Base-by-base conservation (phyloP, 106 monocot genomes). In the Amphibolis antarctica region DNA sequence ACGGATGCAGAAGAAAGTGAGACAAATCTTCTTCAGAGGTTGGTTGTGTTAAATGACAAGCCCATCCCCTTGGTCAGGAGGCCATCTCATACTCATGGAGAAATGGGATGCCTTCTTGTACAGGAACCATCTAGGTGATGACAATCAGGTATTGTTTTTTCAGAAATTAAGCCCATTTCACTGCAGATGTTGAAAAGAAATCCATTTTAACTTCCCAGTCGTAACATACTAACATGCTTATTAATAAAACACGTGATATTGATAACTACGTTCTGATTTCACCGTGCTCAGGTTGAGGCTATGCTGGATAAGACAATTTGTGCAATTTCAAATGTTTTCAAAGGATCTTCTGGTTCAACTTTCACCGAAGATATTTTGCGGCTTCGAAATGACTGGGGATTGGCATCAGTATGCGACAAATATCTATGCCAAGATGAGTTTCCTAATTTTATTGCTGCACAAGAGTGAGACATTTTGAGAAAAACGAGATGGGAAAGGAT, bases 31-130 rank as follows among this genome's bases (percentile, higher is more conserved):
- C 86, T 98, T 2, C 86, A 84, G 71, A 82, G 86, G 12, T 46
- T 90, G 44, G 71, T 98, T 63, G 76, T 74, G 23, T 60, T 77
- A 46, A 58, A 80, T 57, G 78, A 66, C 29, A 86, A 80, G 69
- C 26, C 66, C 24, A 61, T 98, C 14, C 81, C 86, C 9, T 62
- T 98, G 42, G 65, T 98, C 76, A 86, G 67, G 70, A 82, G 90
- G 62, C 96, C 90, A 1, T 66, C n/a, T 48, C 90, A 98, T 42
- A 80, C 20, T 57, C 28, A 53, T 68, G 4, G 96, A 98, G 74
- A 98, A 98, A 79, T 98, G 96, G 96, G 96, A 98, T 77, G 81
- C 90, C 19, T 75, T 90, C 65, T 55, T 98, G 31, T 87, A 85
- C 65, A 80, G 96, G 69, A 86, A 98, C 56, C 81, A 82, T 48